phyloP scores from a whole-genome alignment of 257 asterid species.

The Gentiana straminea region DNA sequence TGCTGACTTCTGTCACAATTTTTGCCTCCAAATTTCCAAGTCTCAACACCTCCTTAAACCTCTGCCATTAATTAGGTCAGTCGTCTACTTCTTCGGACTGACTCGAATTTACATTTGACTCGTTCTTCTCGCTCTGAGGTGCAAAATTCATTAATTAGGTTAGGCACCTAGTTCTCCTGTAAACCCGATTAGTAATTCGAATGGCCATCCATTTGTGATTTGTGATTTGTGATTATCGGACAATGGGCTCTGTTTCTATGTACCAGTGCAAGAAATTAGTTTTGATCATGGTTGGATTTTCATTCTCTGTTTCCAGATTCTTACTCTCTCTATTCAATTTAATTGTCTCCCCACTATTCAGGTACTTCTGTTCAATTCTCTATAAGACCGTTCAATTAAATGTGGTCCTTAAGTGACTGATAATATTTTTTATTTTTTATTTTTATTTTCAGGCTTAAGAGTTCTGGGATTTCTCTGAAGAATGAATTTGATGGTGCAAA shows the following conservation, averaged over 20 bases:
- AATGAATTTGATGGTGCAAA: background rate
- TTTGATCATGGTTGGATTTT: constrained; percentile 14
- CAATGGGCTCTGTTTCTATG: constrained; percentile 32
- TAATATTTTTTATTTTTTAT: background rate
- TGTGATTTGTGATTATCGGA: constrained; percentile 8
- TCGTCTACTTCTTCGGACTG: constrained; percentile 35
- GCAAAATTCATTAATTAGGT: constrained; percentile 11
- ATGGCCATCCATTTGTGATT: constrained; percentile 21
- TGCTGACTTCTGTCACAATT: too few relatives aligned
- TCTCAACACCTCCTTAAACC: constrained; percentile 22
- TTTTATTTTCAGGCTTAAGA: constrained; percentile 22
- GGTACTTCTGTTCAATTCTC: constrained; percentile 20
- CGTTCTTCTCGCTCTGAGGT: constrained; percentile 20
- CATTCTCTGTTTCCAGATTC: constrained; percentile 26
- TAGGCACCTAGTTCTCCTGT: constrained; percentile 17
- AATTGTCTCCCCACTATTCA: constrained; percentile 15
- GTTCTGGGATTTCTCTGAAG: constrained; percentile 5
- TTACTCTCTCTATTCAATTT: constrained; percentile 21
- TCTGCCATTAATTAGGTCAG: constrained; percentile 57
- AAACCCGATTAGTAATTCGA: constrained; percentile 37
- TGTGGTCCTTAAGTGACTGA: too few relatives aligned
- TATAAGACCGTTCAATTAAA: background rate
- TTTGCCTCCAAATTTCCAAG: background rate
- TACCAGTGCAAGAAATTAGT: constrained; percentile 29
- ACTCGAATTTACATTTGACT: constrained; percentile 15